Conservation (phyloP, 2,329 filamentous ascomycete genomes). For the Leptosphaerulina australis region DNA sequence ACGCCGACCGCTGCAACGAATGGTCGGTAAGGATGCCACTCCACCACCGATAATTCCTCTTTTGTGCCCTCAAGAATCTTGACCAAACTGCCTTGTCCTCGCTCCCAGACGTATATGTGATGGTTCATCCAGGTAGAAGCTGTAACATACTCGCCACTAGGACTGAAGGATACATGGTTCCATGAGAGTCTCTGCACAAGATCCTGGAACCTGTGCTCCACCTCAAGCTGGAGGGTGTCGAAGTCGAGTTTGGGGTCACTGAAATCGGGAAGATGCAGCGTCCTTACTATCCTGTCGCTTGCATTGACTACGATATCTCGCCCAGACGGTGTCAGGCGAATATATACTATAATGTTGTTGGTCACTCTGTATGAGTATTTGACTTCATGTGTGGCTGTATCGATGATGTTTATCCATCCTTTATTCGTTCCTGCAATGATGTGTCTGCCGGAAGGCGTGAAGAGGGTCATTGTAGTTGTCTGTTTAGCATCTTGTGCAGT, state of each 20-base stretch:
- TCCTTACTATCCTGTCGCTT: conserved; percentile 92
- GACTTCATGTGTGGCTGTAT: conserved; percentile 77
- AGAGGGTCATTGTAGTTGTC: conserved; percentile 90
- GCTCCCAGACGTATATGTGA: conserved; percentile 98
- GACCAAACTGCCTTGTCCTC: conserved; percentile 88
- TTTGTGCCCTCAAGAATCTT: conserved; percentile 97
- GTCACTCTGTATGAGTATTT: conserved; percentile 91
- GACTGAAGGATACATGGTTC: conserved; percentile 97
- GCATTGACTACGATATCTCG: conserved; percentile 89
- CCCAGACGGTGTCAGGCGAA: conserved; percentile 83
- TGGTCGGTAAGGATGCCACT: conserved; percentile 88
- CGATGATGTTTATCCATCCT: conserved; percentile 94
- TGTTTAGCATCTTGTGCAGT: conserved; percentile 92
- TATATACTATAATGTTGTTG: conserved; percentile 82
- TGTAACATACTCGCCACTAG: conserved; percentile 92
- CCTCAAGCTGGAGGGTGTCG: conserved; percentile 83
- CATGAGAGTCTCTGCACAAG: conserved; percentile 93
- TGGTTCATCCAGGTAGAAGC: conserved; percentile 98
- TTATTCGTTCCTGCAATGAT: conserved; percentile 94
- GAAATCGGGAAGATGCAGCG: conserved; percentile 84
- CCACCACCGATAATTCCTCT: conserved; percentile 93
- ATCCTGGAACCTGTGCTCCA: conserved; percentile 98
- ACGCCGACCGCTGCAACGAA: conserved; percentile 89
- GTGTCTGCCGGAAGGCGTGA: conserved; percentile 82
- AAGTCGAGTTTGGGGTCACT: conserved; percentile 69